A percentile compares a stretch with the other conserved stretches of the same genome.
These are phyloP conservation scores for Caryopteris hybrid DNA, from an alignment of 305 asterid genomes.

Conservation along the genomic window DNA sequence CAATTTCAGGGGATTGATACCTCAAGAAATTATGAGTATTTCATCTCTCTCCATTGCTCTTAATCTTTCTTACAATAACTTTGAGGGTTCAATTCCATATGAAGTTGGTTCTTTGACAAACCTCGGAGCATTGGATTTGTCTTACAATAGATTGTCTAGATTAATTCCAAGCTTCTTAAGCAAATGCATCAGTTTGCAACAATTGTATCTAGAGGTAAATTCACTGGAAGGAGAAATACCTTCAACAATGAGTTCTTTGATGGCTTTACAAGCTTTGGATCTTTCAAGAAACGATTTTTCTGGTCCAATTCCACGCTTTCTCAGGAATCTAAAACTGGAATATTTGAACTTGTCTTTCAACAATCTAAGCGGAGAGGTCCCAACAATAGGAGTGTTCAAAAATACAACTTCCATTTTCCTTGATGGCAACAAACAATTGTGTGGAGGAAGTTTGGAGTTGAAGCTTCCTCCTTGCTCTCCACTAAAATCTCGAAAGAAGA, in stretches of 20 bases:
- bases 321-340: neutral
- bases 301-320: neutral
- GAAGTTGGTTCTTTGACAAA: neutral
- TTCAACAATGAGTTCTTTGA: neutral
- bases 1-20: neutral
- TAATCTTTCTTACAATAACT: neutral
- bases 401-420: constrained; percentile 19
- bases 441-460: constrained; percentile 28
- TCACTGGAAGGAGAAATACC: neutral
- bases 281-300: neutral
- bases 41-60: neutral
- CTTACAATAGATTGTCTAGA: neutral
- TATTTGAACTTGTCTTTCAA: neutral
- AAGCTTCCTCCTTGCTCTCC: constrained; percentile 24
- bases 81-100: neutral
- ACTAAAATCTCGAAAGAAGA: neutral
- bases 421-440: constrained; percentile 20
- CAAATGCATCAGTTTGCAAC: neutral
- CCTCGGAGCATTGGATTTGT: neutral
- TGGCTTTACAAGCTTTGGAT: neutral
- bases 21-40: neutral
- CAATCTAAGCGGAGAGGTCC: neutral
- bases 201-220: neutral
- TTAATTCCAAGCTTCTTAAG: neutral
- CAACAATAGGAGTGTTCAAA: constrained; percentile 17